These are phyloP conservation scores for Lactarius hatsudake DNA, from an alignment of 768 basidiomycete genomes.

Conservation along the genomic window DNA sequence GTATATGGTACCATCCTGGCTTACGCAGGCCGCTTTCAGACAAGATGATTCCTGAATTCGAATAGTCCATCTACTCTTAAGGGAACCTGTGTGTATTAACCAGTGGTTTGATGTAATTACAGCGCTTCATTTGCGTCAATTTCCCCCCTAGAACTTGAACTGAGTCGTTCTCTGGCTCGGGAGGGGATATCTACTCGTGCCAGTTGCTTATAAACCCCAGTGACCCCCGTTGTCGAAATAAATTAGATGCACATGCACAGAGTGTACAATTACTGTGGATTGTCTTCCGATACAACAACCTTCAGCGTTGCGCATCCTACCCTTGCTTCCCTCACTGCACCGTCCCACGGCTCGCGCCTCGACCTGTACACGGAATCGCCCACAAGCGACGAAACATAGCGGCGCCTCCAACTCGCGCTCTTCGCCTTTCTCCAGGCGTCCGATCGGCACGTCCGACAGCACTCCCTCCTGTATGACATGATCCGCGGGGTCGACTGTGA, in stretches of 20 bases:
- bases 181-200: too few species aligned
- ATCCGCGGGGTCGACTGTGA: constrained; percentile 56
- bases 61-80: constrained; percentile 39
- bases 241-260: not conserved
- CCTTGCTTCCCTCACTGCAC: constrained; percentile 13
- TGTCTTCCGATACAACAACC: constrained; percentile 35
- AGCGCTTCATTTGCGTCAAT: too few species aligned
- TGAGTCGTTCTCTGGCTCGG: too few species aligned
- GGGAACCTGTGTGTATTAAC: too few species aligned
- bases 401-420: constrained; percentile 51
- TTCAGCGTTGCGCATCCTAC: constrained; percentile 43
- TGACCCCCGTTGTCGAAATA: not conserved
- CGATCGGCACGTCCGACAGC: constrained; percentile 58
- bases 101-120: too few species aligned
- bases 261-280: constrained; percentile 13
- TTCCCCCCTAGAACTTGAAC: too few species aligned
- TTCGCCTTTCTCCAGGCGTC: constrained; percentile 56
- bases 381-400: constrained; percentile 71
- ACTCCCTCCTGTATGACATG: constrained; percentile 71
- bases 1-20: constrained; percentile 91
- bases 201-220: not conserved
- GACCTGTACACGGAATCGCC: constrained; percentile 52
- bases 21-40: constrained; percentile 79
- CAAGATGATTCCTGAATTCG: constrained; percentile 82
- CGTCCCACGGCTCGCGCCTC: constrained; percentile 37